Conservation (phyloP, 2,329 filamentous ascomycete genomes). For the Fusarium kyushuense region DNA sequence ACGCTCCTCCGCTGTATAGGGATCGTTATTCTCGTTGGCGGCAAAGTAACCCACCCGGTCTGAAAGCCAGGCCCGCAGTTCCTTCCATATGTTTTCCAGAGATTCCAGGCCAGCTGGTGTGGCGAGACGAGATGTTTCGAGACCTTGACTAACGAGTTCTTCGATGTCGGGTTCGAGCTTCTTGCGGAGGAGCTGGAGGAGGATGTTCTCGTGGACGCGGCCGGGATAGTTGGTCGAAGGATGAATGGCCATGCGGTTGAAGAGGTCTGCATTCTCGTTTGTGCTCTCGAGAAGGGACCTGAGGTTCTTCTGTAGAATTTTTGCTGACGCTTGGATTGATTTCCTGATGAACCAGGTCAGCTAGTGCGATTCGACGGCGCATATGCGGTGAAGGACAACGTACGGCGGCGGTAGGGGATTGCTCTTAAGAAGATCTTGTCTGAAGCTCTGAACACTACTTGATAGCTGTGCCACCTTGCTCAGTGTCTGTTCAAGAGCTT, state of each 20-base stretch:
- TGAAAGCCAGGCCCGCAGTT: conserved; percentile 57
- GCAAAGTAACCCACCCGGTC: conserved; percentile 58
- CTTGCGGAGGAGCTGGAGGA: conserved; percentile 80
- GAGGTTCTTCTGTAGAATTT: conserved; percentile 79
- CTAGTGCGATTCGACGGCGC: background rate
- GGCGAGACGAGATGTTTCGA: conserved; percentile 58
- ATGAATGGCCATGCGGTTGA: conserved; percentile 78
- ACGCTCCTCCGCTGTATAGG: conserved; percentile 79
- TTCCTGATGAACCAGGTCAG: conserved; percentile 60
- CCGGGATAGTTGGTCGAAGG: conserved; percentile 81
- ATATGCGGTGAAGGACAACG: background rate
- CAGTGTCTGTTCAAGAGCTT: conserved; percentile 77
- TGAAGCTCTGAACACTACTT: conserved; percentile 74
- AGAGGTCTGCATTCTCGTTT: conserved; percentile 73
- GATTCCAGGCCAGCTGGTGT: conserved; percentile 59
- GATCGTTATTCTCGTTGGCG: conserved; percentile 63
- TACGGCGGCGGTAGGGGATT: conserved; percentile 77
- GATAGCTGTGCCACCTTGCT: conserved; percentile 76
- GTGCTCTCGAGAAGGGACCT: conserved; percentile 74
- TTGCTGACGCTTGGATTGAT: conserved; percentile 77
- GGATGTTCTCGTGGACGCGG: conserved; percentile 73
- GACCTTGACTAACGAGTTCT: conserved; percentile 75
- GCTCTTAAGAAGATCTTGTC: conserved; percentile 69
- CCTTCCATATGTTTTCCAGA: conserved; percentile 69
- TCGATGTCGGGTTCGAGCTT: conserved; percentile 85